Evolutionary conservation across 306 rosid species (phyloP).

Genomic region (Nissolia schottii): DNA sequence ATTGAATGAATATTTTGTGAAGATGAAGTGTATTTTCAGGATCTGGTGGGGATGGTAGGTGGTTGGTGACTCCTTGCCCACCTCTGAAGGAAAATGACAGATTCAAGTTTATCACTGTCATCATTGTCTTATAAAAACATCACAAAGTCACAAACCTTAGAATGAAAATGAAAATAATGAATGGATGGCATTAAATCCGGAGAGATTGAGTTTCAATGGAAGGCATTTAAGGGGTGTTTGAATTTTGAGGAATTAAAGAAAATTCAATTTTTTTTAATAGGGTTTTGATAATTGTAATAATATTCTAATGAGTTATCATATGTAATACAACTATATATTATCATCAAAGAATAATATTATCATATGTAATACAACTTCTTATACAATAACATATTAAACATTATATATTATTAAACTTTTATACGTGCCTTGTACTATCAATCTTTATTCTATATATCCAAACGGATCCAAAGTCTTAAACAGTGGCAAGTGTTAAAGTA

Average conservation of each 20-base stretch:
- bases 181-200: constrained; percentile 57
- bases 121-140: constrained; percentile 12
- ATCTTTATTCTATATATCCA: too few relatives aligned
- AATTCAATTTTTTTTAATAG: background rate
- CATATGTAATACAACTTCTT: too few relatives aligned
- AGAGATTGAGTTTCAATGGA: constrained; percentile 64
- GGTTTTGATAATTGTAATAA: background rate
- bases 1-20: constrained; percentile 11
- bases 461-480: too few relatives aligned
- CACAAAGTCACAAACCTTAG: constrained; percentile 21
- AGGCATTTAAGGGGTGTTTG: constrained; percentile 18
- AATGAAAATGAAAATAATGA: constrained; percentile 33
- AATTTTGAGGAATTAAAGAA: background rate
- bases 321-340: too few relatives aligned
- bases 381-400: too few relatives aligned
- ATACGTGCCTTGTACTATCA: too few relatives aligned
- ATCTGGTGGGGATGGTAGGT: constrained; percentile 53
- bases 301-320: constrained; percentile 8
- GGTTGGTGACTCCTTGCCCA: constrained; percentile 54
- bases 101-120: constrained; percentile 16
- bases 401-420: too few relatives aligned
- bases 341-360: too few relatives aligned
- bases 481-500: too few relatives aligned
- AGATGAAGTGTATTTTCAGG: constrained; percentile 14
- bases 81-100: constrained; percentile 56